Evolutionary conservation across 331 rosid genomes (phyloP).

Genomic region (Quercus lobata): DNA sequence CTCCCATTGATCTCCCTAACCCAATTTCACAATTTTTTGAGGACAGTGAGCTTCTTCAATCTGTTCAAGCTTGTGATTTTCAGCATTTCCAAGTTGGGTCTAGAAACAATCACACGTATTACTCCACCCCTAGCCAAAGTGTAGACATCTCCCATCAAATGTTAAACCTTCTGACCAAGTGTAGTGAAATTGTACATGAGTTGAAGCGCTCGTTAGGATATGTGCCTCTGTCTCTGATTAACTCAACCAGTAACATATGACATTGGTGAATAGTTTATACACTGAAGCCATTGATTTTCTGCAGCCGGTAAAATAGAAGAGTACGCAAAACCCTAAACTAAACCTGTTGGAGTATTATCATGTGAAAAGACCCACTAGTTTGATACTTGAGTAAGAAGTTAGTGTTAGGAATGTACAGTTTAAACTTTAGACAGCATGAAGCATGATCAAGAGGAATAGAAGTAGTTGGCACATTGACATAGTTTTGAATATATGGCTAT

Average conservation of each 20-base stretch:
- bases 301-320: no score
- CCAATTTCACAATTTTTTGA: neutral
- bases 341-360: neutral
- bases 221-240: neutral
- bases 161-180: neutral
- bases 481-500: no score
- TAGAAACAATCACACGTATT: neutral
- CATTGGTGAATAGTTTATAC: neutral
- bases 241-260: neutral
- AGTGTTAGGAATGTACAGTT: no score
- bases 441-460: no score
- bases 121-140: neutral
- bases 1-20: neutral
- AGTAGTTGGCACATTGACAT: no score
- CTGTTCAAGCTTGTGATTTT: neutral
- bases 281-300: no score
- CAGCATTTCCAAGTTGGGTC: neutral
- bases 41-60: neutral
- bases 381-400: no score
- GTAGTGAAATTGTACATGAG: neutral
- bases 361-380: neutral
- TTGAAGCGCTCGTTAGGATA: neutral
- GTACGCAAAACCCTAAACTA: neutral
- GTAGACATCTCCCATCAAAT: slow-evolving; percentile 5
- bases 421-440: no score